Evolutionary conservation across 1,139 yeast species (phyloP).

Genomic region (Protomyces pachydermus): DNA sequence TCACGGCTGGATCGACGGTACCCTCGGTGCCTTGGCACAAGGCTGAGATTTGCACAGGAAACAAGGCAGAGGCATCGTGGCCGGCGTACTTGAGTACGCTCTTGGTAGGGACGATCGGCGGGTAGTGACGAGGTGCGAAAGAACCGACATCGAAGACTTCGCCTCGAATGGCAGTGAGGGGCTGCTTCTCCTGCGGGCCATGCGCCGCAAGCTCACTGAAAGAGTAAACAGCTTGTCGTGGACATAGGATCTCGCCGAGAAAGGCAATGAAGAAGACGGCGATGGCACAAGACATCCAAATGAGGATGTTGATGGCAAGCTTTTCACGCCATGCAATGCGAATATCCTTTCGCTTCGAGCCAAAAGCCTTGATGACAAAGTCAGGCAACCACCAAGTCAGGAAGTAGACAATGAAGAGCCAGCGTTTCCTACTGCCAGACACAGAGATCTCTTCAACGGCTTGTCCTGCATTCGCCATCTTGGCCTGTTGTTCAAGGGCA

Average conservation of each 20-base stretch:
- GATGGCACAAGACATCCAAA: constrained; percentile 42
- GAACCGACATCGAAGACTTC: constrained; percentile 42
- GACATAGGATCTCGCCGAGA: constrained; percentile 44
- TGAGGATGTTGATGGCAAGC: constrained; percentile 43
- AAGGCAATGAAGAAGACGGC: constrained; percentile 42
- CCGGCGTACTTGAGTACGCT: constrained; percentile 42
- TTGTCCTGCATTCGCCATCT: background rate
- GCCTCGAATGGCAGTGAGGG: constrained; percentile 42
- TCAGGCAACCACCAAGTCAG: constrained; percentile 45
- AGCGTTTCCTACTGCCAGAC: constrained; percentile 37
- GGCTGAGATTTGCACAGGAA: constrained; percentile 44
- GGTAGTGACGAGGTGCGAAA: constrained; percentile 43
- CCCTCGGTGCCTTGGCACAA: constrained; percentile 41
- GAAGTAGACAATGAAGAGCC: constrained; percentile 42
- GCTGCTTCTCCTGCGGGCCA: constrained; percentile 36
- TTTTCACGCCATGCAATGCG: constrained; percentile 46
- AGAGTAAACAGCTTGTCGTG: constrained; percentile 42
- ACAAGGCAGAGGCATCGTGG: constrained; percentile 38
- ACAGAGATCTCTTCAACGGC: background rate
- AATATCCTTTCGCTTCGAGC: constrained; percentile 41
- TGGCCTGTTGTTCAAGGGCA: background rate
- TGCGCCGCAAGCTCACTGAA: constrained; percentile 39
- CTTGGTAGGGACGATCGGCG: constrained; percentile 40
- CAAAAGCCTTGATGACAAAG: constrained; percentile 37
- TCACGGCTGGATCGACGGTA: constrained; percentile 38